Percentiles rank a stretch among this genome's conserved stretches.
phyloP scores from a whole-genome alignment of 73 alveolate genomes.

The Tetrahymena elliotti region DNA sequence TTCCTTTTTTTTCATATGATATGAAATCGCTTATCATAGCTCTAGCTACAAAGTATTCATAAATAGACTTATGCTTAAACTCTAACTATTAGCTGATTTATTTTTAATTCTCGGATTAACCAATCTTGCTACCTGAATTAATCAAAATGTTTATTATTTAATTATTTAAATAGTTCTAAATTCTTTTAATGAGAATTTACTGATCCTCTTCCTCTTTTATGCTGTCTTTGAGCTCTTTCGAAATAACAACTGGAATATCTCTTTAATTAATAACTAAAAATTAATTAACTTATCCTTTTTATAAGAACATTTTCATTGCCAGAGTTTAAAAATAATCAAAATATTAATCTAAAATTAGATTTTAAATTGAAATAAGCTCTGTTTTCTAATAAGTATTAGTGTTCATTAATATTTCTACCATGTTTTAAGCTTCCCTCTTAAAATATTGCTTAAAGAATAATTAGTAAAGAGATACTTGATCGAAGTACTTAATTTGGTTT shows the following conservation, averaged over 20 bases:
- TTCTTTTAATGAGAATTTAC: background rate
- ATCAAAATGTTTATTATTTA: background rate
- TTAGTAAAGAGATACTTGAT: background rate
- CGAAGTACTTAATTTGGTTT: background rate
- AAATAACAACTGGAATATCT: background rate
- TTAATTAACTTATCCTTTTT: background rate
- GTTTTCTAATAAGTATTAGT: background rate
- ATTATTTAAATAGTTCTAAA: background rate
- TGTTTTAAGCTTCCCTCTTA: background rate
- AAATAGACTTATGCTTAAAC: background rate
- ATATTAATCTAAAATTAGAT: background rate
- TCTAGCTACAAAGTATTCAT: background rate
- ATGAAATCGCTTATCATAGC: background rate
- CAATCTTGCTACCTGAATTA: background rate
- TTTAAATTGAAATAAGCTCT: background rate
- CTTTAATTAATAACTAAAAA: background rate
- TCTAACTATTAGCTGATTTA: background rate
- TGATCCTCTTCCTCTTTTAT: background rate
- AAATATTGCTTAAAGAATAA: background rate
- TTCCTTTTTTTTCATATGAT: background rate
- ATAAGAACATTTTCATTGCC: background rate
- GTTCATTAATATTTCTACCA: background rate
- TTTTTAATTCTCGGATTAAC: background rate
- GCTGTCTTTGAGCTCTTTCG: background rate
- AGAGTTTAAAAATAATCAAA: background rate